Base-by-base conservation (phyloP, 2,329 filamentous ascomycete genomes). In the Akanthomyces dipterigenus region DNA sequence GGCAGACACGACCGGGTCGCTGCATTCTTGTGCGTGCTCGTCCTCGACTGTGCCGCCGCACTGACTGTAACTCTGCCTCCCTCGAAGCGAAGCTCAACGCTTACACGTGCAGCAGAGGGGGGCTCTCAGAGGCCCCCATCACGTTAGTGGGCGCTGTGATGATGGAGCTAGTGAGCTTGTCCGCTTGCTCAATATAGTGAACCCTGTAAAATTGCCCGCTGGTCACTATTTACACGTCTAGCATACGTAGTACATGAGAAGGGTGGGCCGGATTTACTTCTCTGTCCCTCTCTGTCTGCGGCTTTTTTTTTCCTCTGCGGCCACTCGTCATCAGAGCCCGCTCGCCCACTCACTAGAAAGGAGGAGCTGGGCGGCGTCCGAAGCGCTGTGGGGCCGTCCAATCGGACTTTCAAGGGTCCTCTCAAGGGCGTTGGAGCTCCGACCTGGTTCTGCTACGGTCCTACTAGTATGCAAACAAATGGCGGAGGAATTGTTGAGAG, bases 91-190 rank as follows among this genome's bases (percentile, higher is more conserved):
- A 31, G 20, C 51, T 40, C 43, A 49, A 49, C 43, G 43, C 55
- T 49, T 40, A 57, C 55, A 57, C 55, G 55, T 57, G 55, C 43
- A 11, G 20, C 55, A 57, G 55, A 57, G 55, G 55, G 31, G 55
- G 43, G 16, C 31, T 16, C 31, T 49, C 42, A 46, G 54, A 56
- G 54, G 54, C 53, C 12, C 12, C 28, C 22, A 28, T 12, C 43
- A 11, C 31, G 28, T 24, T n/a, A n/a, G n/a, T n/a, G n/a, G 31
- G 31, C 31, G 31, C 31, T 9, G 31, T 34, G 31, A 9, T 34
- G 31, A 9, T 34, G 26, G 26, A 24, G 5, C 38, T 36, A 55
- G 53, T 40, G 20, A 40, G 20, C 50, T 24, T 18, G 3, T 54
- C n/a, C n/a, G n/a, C n/a, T n/a, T n/a, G 22, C 34, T 36, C 34